Conservation (phyloP, 805 yeast species). For the Torulaspora gathmanii region DNA sequence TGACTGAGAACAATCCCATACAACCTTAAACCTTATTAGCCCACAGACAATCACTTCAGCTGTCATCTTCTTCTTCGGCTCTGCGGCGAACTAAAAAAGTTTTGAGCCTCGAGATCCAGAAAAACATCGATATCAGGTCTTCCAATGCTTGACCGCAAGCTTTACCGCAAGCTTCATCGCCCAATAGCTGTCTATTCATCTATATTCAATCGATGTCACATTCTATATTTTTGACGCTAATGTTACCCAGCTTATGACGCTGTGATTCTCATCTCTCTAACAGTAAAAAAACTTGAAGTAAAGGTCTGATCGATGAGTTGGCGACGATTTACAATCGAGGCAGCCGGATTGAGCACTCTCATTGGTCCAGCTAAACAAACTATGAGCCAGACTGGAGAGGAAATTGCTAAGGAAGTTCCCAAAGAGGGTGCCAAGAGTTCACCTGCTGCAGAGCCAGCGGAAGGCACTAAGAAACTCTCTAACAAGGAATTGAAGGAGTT, state of each 20-base stretch:
- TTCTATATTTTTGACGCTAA: background rate
- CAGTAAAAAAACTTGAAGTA: background rate
- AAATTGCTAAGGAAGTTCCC: background rate
- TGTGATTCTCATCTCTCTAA: background rate
- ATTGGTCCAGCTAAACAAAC: background rate
- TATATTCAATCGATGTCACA: too few relatives aligned
- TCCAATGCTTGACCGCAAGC: too few relatives aligned
- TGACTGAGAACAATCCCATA: too few relatives aligned
- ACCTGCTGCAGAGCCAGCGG: conserved; percentile 5
- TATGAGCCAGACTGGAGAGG: conserved; percentile 4
- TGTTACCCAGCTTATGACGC: background rate
- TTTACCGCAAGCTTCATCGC: too few relatives aligned
- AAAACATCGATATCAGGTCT: too few relatives aligned
- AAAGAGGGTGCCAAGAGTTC: conserved; percentile 2
- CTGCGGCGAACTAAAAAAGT: too few relatives aligned
- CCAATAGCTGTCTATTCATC: too few relatives aligned
- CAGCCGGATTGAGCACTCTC: background rate
- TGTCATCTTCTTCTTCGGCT: too few relatives aligned
- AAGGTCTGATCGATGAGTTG: background rate
- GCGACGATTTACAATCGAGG: background rate
- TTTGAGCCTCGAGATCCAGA: too few relatives aligned
- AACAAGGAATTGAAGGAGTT: conserved; percentile 83
- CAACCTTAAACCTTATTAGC: too few relatives aligned
- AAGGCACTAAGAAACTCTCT: conserved; percentile 40
- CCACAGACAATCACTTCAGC: too few relatives aligned